Percentiles rank a stretch among this genome's conserved stretches.
Evolutionary conservation across 2,329 filamentous ascomycete genomes (phyloP).

Genomic region (Alternaria longipes): DNA sequence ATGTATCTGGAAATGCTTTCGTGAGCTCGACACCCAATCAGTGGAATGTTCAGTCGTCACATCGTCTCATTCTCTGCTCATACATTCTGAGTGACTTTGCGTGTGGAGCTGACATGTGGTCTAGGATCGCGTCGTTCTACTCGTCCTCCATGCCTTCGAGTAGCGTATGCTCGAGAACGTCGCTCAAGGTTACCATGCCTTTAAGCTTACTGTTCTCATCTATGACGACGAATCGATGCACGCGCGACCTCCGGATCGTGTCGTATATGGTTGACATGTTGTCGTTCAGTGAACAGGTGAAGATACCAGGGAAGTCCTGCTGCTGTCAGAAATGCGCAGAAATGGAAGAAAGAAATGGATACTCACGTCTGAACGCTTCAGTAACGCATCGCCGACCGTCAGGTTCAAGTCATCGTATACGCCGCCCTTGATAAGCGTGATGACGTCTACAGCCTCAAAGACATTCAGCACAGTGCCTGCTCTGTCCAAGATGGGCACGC

Average conservation of each 20-base stretch:
- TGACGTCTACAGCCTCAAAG: slow-evolving; percentile 97
- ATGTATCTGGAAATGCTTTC: neutral
- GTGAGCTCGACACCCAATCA: neutral
- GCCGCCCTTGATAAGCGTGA: slow-evolving; percentile 92
- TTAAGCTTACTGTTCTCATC: slow-evolving; percentile 87
- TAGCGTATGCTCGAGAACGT: slow-evolving; percentile 95
- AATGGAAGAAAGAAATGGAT: no score
- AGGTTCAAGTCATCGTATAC: slow-evolving; percentile 89
- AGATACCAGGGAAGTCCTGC: slow-evolving; percentile 92
- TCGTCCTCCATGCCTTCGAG: slow-evolving; percentile 74
- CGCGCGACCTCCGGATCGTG: slow-evolving; percentile 91
- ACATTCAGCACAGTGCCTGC: slow-evolving; percentile 85
- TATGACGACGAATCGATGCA: slow-evolving; percentile 91
- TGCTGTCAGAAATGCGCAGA: slow-evolving; percentile 26
- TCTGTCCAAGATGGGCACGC: slow-evolving; percentile 88
- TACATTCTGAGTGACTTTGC: slow-evolving; percentile 3
- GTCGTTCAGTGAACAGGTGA: slow-evolving; percentile 92
- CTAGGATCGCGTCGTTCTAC: slow-evolving; percentile 19
- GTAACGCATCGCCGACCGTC: slow-evolving; percentile 86
- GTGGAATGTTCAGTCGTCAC: slow-evolving; percentile 7
- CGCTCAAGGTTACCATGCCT: slow-evolving; percentile 91
- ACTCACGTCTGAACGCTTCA: slow-evolving; percentile 79
- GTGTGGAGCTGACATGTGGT: slow-evolving; percentile 12
- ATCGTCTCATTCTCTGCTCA: slow-evolving; percentile 6
- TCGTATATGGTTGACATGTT: slow-evolving; percentile 95